A percentile compares a stretch with the other conserved stretches of the same genome.
Conservation (phyloP, 192 early-diverging fungal species). For the Pecoramyces ruminantium region DNA sequence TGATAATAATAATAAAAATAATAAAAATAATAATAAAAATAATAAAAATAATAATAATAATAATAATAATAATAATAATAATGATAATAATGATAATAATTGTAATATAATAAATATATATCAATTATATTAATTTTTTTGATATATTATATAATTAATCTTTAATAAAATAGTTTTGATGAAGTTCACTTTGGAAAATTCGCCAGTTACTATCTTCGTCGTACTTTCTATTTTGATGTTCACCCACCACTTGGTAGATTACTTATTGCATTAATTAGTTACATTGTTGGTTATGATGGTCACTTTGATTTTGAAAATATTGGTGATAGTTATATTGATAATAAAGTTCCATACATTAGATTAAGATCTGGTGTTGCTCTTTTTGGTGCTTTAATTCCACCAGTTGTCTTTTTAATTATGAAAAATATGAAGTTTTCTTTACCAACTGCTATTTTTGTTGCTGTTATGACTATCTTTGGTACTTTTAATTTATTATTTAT, state of each 20-base stretch:
- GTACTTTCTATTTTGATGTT: slow-evolving; percentile 90
- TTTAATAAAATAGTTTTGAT: slow-evolving; percentile 52
- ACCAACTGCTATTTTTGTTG: slow-evolving; percentile 52
- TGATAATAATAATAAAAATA: too few species aligned
- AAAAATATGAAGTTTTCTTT: slow-evolving; percentile 72
- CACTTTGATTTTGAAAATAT: slow-evolving; percentile 90
- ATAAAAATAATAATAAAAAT: too few species aligned
- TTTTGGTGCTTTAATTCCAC: slow-evolving; percentile 58
- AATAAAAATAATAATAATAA: too few species aligned
- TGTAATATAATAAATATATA: not conserved
- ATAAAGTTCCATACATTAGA: slow-evolving; percentile 78
- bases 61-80: too few species aligned
- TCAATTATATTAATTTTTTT: not conserved
- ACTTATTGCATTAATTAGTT: slow-evolving; percentile 66
- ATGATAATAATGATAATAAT: too few species aligned
- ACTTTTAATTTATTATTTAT: too few species aligned
- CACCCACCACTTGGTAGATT: slow-evolving; percentile 93
- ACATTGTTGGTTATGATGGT: slow-evolving; percentile 81
- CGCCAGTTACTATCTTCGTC: slow-evolving; percentile 73
- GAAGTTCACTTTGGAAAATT: slow-evolving; percentile 99
- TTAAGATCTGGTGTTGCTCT: slow-evolving; percentile 63
- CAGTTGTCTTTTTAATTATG: slow-evolving; percentile 67
- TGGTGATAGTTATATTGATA: slow-evolving; percentile 70
- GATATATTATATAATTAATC: not conserved
- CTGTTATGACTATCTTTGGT: slow-evolving; percentile 71